phyloP scores from a whole-genome alignment of 805 yeast genomes.

The Yarrowia bubula region DNA sequence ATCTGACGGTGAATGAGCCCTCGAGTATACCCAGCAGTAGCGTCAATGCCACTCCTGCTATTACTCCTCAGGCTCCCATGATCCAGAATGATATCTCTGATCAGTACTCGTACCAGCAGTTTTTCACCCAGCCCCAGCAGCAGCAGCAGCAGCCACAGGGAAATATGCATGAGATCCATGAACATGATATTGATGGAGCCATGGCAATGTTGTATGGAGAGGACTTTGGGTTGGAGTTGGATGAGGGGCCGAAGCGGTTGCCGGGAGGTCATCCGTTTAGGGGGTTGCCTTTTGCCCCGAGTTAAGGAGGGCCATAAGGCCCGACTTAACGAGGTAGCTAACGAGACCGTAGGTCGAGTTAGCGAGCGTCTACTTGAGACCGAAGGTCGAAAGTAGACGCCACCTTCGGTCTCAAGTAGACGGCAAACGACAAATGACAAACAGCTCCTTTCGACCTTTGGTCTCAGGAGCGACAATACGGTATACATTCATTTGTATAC shows the following conservation, averaged over 20 bases:
- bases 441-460: too few species aligned
- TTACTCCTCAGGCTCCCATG: conserved; percentile 29
- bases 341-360: too few species aligned
- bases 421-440: too few species aligned
- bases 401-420: too few species aligned
- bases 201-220: conserved; percentile 26
- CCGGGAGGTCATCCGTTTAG: conserved; percentile 21
- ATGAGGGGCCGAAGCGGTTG: not conserved
- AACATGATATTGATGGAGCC: conserved; percentile 21
- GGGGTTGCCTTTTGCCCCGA: conserved; percentile 25
- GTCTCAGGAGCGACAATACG: too few species aligned
- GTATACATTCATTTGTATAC: too few species aligned
- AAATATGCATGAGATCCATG: conserved; percentile 6
- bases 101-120: conserved; percentile 23
- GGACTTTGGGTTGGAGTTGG: conserved; percentile 9
- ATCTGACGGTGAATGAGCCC: not conserved
- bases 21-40: not conserved
- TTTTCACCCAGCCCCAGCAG: not conserved
- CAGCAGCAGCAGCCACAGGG: conserved; percentile 6
- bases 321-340: too few species aligned
- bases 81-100: not conserved
- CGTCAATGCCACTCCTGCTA: conserved; percentile 5
- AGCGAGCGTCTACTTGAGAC: too few species aligned
- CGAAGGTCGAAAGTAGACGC: too few species aligned
- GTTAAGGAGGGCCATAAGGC: not conserved